A percentile compares a stretch with the other conserved stretches of the same genome.
These are phyloP conservation scores for Pseudomicrostroma phylloplanum DNA, from an alignment of 1,284 basidiomycete genomes.

Conservation along the genomic window DNA sequence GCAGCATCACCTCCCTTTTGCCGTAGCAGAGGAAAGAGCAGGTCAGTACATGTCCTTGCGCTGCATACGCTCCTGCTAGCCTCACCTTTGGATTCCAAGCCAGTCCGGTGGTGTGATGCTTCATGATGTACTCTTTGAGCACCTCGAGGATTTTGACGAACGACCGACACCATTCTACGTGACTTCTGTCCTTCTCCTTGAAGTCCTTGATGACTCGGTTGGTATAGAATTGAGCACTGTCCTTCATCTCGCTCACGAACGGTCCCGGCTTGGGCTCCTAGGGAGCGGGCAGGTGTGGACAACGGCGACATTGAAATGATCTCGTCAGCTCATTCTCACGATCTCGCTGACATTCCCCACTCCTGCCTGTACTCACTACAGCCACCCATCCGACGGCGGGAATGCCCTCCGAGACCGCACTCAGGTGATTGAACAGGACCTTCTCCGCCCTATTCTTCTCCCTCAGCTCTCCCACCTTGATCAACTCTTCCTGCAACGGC, in stretches of 20 bases:
- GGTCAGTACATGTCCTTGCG: constrained; percentile 7
- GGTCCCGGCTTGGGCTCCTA: constrained; percentile 70
- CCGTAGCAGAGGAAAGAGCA: too few relatives aligned
- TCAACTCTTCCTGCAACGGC: constrained; percentile 69
- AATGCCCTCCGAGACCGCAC: constrained; percentile 73
- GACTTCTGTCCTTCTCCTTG: constrained; percentile 76
- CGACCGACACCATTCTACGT: constrained; percentile 78
- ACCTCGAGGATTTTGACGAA: constrained; percentile 70
- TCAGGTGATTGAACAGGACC: constrained; percentile 76
- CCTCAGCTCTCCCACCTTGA: constrained; percentile 70
- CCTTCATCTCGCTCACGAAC: constrained; percentile 76
- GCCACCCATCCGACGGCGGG: constrained; percentile 88
- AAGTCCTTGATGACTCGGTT: constrained; percentile 86
- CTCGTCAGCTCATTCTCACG: neutral
- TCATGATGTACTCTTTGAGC: constrained; percentile 74
- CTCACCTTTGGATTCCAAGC: constrained; percentile 70
- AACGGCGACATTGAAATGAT: neutral
- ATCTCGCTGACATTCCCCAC: neutral
- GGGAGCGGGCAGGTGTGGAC: neutral
- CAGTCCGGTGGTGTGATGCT: constrained; percentile 80
- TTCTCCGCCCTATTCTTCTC: constrained; percentile 75
- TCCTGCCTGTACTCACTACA: constrained; percentile 43
- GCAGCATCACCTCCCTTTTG: constrained; percentile 59
- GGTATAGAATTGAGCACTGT: constrained; percentile 80
- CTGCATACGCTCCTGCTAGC: neutral